phyloP scores from a whole-genome alignment of 805 yeast genomes.

The Kodamaea nitidulidarum region DNA sequence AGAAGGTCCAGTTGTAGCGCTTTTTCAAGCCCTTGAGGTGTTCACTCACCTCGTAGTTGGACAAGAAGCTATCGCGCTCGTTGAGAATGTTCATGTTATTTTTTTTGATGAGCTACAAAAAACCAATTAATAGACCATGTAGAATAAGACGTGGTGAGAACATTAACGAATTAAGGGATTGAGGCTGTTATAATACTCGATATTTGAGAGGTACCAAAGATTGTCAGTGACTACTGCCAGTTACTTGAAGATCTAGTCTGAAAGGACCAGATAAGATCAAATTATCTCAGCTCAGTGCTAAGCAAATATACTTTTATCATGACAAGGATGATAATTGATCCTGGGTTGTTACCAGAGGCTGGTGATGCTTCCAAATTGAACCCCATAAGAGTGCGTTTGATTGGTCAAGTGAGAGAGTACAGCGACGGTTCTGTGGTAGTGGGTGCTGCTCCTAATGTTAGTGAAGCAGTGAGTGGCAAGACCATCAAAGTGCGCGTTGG shows the following conservation, averaged over 20 bases:
- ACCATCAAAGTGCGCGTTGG: too few relatives aligned
- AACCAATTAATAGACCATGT: too few relatives aligned
- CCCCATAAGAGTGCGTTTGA: constrained; percentile 6
- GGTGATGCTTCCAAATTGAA: background rate
- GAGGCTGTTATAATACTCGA: too few relatives aligned
- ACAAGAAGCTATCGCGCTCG: constrained; percentile 53
- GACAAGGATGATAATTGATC: background rate
- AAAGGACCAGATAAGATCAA: too few relatives aligned
- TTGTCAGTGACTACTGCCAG: too few relatives aligned
- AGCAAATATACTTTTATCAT: too few relatives aligned
- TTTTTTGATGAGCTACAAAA: constrained; percentile 6
- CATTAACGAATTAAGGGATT: too few relatives aligned
- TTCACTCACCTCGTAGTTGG: constrained; percentile 61
- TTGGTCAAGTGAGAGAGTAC: constrained; percentile 8
- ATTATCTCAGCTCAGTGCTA: too few relatives aligned
- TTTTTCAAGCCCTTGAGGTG: constrained; percentile 49
- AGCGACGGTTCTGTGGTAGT: background rate
- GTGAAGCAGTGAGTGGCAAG: background rate
- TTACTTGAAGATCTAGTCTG: too few relatives aligned
- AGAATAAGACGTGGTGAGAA: too few relatives aligned
- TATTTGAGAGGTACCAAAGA: too few relatives aligned
- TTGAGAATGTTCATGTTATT: constrained; percentile 37
- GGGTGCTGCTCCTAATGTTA: background rate
- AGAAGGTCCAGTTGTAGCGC: constrained; percentile 45
- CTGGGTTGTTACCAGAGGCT: background rate